Conservation (phyloP, 352 stramenopile species). For the Halophytophthora batemanensis region DNA sequence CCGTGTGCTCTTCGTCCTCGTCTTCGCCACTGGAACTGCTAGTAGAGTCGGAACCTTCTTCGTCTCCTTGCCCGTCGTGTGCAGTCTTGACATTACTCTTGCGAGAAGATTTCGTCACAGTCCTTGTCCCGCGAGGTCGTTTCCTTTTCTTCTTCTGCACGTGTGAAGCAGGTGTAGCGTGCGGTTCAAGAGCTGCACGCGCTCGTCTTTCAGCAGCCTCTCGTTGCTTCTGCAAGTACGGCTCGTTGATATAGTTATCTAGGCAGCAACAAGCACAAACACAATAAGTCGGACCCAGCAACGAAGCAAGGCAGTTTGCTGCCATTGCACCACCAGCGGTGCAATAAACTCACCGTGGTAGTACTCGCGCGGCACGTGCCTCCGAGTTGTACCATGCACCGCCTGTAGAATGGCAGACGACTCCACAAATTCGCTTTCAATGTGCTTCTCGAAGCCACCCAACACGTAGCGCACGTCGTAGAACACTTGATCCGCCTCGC, state of each 20-base stretch:
- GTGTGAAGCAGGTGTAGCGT: background rate
- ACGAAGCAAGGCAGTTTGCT: background rate
- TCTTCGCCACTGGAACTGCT: background rate
- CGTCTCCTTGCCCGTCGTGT: background rate
- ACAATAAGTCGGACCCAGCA: background rate
- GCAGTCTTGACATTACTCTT: too few species aligned
- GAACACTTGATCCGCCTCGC: slow-evolving; percentile 31
- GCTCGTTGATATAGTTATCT: slow-evolving; percentile 62
- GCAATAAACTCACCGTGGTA: slow-evolving; percentile 48
- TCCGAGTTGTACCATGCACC: slow-evolving; percentile 30
- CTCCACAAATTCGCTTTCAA: slow-evolving; percentile 67
- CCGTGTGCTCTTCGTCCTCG: background rate
- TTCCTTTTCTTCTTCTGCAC: slow-evolving; percentile 5
- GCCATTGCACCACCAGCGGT: background rate
- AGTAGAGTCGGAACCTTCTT: background rate
- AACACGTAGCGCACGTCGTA: slow-evolving; percentile 85
- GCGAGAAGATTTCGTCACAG: too few species aligned
- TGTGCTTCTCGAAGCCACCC: slow-evolving; percentile 70
- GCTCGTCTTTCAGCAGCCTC: slow-evolving; percentile 12
- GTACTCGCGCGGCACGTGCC: slow-evolving; percentile 42
- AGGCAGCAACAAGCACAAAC: slow-evolving; percentile 1
- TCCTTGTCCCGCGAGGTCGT: slow-evolving; percentile 1
- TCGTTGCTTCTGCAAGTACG: slow-evolving; percentile 23
- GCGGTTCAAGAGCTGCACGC: slow-evolving; percentile 1
- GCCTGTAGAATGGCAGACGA: slow-evolving; percentile 39